These are phyloP conservation scores for Porodaedalea pini DNA, from an alignment of 1,284 basidiomycete species.

Conservation along the genomic window DNA sequence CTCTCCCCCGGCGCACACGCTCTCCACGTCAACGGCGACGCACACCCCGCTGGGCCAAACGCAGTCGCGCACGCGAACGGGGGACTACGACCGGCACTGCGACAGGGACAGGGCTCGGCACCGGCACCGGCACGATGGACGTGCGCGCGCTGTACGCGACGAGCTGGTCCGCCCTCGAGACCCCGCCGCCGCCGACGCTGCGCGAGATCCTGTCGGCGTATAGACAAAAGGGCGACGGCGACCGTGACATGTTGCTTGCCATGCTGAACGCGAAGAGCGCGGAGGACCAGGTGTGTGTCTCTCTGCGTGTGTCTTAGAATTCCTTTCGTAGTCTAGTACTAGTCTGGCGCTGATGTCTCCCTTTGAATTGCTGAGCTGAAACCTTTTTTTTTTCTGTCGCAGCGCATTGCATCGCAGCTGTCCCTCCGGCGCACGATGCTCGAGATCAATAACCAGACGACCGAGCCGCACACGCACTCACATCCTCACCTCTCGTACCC, in stretches of 20 bases:
- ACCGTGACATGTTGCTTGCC: slow-evolving; percentile 83
- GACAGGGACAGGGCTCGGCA: background rate
- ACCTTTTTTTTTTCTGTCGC: slow-evolving; percentile 21
- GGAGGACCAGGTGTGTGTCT: slow-evolving; percentile 71
- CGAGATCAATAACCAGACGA: slow-evolving; percentile 47
- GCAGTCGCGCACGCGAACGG: background rate
- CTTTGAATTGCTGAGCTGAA: slow-evolving; percentile 19
- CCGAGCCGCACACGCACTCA: background rate
- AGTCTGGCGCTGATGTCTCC: background rate
- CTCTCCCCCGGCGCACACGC: slow-evolving; percentile 24
- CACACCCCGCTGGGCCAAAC: background rate
- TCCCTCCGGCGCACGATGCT: slow-evolving; percentile 66
- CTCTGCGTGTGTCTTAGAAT: background rate
- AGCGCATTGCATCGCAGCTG: slow-evolving; percentile 68
- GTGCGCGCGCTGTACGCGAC: slow-evolving; percentile 37
- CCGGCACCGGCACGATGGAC: slow-evolving; percentile 34
- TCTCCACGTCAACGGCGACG: slow-evolving; percentile 20
- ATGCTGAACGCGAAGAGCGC: slow-evolving; percentile 87
- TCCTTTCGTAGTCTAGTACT: background rate
- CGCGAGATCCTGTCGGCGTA: slow-evolving; percentile 84
- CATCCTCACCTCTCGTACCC: slow-evolving; percentile 6
- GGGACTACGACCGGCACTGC: background rate
- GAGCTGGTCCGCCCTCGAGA: slow-evolving; percentile 45
- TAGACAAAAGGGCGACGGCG: slow-evolving; percentile 78
- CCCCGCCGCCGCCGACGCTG: slow-evolving; percentile 70